Conservation (phyloP, 2,329 filamentous ascomycete genomes). For the Grosmannia clavigera region DNA sequence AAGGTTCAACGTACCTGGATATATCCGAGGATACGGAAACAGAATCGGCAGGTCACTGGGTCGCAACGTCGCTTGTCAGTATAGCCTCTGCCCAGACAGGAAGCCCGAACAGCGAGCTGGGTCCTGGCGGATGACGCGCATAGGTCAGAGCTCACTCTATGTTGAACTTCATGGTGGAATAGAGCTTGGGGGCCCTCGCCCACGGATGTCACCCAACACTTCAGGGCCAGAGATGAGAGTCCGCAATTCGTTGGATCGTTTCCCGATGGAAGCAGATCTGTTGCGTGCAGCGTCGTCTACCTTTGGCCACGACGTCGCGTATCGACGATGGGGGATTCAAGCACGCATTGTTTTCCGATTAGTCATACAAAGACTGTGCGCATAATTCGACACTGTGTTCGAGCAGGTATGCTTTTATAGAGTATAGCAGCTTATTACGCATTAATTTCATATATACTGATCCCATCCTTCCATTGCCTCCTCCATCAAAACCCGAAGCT, state of each 20-base stretch:
- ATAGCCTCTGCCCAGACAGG: neutral
- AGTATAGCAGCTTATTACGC: too few species aligned
- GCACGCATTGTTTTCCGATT: neutral
- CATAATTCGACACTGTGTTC: too few species aligned
- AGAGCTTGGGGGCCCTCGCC: neutral
- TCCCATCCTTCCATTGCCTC: too few species aligned
- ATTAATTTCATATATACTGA: too few species aligned
- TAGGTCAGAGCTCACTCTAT: slow-evolving; percentile 28
- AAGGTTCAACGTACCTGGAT: slow-evolving; percentile 15
- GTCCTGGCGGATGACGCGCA: neutral
- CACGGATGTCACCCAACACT: neutral
- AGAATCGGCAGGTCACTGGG: slow-evolving; percentile 40
- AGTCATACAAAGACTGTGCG: neutral
- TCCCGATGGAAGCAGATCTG: neutral
- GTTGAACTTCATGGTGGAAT: slow-evolving; percentile 34
- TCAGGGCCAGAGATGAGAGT: neutral
- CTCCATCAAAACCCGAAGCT: slow-evolving; percentile 68
- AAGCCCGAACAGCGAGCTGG: neutral
- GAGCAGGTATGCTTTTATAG: too few species aligned
- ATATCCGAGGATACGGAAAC: slow-evolving; percentile 46
- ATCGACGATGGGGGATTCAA: neutral
- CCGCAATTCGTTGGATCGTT: neutral
- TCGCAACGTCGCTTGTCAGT: neutral
- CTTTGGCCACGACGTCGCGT: neutral
- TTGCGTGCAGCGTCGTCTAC: neutral